Evolutionary conservation across 2,329 filamentous ascomycete genomes (phyloP).

Genomic region (Arthrobotrys sphaeroides): DNA sequence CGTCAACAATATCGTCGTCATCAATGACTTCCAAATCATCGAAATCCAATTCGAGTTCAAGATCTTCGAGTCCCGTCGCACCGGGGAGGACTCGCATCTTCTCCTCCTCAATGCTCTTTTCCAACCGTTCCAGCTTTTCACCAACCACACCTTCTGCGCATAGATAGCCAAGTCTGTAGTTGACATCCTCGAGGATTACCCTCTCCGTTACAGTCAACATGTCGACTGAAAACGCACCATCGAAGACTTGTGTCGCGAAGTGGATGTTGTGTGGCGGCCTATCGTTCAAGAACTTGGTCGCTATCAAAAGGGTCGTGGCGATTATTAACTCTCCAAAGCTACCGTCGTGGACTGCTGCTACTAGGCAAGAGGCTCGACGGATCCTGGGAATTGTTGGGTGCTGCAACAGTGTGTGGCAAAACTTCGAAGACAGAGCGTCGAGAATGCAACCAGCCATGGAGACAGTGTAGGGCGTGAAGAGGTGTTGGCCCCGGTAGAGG

Average conservation of each 20-base stretch:
- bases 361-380: neutral
- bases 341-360: conserved; percentile 4
- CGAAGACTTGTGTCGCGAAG: conserved; percentile 45
- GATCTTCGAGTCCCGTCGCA: conserved; percentile 20
- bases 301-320: conserved; percentile 40
- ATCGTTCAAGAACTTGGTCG: conserved; percentile 49
- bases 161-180: conserved; percentile 45
- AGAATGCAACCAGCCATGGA: conserved; percentile 51
- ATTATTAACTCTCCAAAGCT: conserved; percentile 42
- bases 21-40: conserved; percentile 19
- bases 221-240: conserved; percentile 37
- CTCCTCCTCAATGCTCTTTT: conserved; percentile 29
- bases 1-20: conserved; percentile 42
- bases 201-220: conserved; percentile 43
- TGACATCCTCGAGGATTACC: conserved; percentile 36
- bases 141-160: conserved; percentile 42
- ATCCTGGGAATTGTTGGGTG: conserved; percentile 42
- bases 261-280: conserved; percentile 49
- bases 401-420: conserved; percentile 45
- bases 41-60: conserved; percentile 43
- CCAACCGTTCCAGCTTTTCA: conserved; percentile 38
- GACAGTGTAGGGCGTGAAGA: conserved; percentile 44
- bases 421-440: conserved; percentile 51
- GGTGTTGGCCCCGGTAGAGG: conserved; percentile 50
- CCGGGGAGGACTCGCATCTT: conserved; percentile 14